Evolutionary conservation across 2,329 filamentous ascomycete species (phyloP).

Genomic region (Sarocladium oryzae): DNA sequence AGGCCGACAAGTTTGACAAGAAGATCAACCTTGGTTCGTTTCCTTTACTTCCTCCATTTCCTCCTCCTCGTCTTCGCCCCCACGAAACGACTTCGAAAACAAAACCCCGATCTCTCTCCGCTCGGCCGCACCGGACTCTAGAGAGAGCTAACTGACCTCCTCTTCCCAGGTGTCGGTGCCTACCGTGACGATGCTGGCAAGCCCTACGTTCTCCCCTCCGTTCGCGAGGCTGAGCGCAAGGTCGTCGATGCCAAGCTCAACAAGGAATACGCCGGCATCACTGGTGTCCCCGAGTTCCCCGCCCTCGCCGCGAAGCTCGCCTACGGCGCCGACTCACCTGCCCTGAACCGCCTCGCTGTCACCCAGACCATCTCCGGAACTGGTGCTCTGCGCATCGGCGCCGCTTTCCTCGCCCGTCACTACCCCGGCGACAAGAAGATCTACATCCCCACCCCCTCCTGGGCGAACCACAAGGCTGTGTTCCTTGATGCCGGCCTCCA

Average conservation of each 20-base stretch:
- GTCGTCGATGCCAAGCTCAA: slow-evolving; percentile 72
- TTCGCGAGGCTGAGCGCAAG: slow-evolving; percentile 82
- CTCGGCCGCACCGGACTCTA: neutral
- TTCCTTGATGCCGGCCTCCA: slow-evolving; percentile 89
- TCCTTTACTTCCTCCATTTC: slow-evolving; percentile 25
- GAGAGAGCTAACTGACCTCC: neutral
- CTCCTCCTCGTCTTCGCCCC: slow-evolving; percentile 13
- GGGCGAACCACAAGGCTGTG: slow-evolving; percentile 97
- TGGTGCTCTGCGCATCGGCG: slow-evolving; percentile 89
- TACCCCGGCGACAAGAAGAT: slow-evolving; percentile 90
- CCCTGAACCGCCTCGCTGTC: slow-evolving; percentile 75
- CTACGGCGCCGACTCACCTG: slow-evolving; percentile 74
- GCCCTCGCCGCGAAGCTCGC: slow-evolving; percentile 85
- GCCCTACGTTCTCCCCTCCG: slow-evolving; percentile 94
- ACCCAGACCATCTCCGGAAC: slow-evolving; percentile 98
- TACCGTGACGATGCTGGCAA: slow-evolving; percentile 98
- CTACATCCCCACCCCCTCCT: slow-evolving; percentile 92
- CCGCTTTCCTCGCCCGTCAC: slow-evolving; percentile 86
- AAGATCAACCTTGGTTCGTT: slow-evolving; percentile 92
- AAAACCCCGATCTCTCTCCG: too few species aligned
- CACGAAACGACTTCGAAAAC: slow-evolving; percentile 2
- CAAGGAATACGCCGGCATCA: slow-evolving; percentile 98
- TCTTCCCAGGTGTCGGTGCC: slow-evolving; percentile 73
- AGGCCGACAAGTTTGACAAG: slow-evolving; percentile 85
- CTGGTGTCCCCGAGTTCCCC: slow-evolving; percentile 90